These are phyloP conservation scores for Sophora flavescens DNA, from an alignment of 306 rosid genomes.

Conservation along the genomic window DNA sequence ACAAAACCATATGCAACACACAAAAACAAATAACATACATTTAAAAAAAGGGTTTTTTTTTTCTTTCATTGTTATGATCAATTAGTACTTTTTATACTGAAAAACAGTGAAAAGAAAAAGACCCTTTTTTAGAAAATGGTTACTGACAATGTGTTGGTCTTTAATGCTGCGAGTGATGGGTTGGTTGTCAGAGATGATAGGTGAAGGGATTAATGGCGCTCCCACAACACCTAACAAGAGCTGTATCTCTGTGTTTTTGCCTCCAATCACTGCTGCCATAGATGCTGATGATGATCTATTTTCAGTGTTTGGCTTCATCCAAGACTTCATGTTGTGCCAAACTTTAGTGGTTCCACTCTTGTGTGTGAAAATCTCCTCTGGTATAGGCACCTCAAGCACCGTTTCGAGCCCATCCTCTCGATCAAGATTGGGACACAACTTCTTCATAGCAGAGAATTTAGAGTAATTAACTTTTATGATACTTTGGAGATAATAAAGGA, in stretches of 20 bases:
- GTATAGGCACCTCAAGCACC: conserved; percentile 97
- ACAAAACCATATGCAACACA: not conserved
- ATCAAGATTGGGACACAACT: conserved; percentile 86
- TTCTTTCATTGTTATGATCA: not conserved
- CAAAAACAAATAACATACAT: not conserved
- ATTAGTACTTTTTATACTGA: not conserved
- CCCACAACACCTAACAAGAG: conserved; percentile 88
- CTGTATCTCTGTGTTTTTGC: conserved; percentile 77
- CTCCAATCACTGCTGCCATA: conserved; percentile 63
- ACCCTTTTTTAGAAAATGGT: not conserved
- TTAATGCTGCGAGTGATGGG: conserved; percentile 67
- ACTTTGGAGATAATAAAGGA: not conserved
- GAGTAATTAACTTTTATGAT: not conserved
- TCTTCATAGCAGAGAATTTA: conserved; percentile 66
- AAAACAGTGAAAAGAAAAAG: not conserved
- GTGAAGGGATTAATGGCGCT: conserved; percentile 87
- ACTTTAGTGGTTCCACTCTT: conserved; percentile 58
- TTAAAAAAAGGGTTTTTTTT: not conserved
- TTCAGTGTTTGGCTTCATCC: conserved; percentile 70
- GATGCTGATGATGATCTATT: conserved; percentile 44
- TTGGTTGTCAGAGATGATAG: conserved; percentile 60
- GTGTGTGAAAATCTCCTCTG: conserved; percentile 72
- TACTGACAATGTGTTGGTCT: conserved; percentile 81
- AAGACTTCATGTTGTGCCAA: conserved; percentile 83
- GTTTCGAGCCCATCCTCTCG: conserved; percentile 92